These are phyloP conservation scores for Ajuga reptans DNA, from an alignment of 305 asterid genomes.

Conservation along the genomic window DNA sequence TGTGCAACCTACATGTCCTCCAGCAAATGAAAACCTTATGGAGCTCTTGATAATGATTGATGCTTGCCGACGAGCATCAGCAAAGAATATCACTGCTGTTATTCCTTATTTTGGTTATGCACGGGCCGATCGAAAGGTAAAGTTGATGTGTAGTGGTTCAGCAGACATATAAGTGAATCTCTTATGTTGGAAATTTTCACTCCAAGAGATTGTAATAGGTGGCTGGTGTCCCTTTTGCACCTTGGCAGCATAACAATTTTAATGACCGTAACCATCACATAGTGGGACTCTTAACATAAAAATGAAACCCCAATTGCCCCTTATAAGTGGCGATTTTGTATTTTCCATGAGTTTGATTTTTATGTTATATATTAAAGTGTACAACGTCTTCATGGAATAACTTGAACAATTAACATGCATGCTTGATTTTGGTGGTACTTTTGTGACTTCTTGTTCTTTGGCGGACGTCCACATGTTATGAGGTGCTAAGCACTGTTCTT, in stretches of 20 bases:
- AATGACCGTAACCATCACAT: not conserved
- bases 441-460: not conserved
- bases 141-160: not conserved
- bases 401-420: not conserved
- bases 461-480: not conserved
- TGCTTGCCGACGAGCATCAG: constrained; percentile 83
- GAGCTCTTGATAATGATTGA: constrained; percentile 93
- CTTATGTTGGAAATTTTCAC: constrained; percentile 6
- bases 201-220: constrained; percentile 16
- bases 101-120: constrained; percentile 72
- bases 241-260: not conserved
- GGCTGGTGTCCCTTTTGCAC: not conserved
- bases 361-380: not conserved
- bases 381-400: not conserved
- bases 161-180: not conserved
- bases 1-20: constrained; percentile 87
- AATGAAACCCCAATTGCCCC: not conserved
- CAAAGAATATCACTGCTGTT: constrained; percentile 58
- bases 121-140: constrained; percentile 84
- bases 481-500: not conserved
- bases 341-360: not conserved
- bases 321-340: not conserved
- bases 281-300: not conserved
- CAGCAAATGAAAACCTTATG: constrained; percentile 93
- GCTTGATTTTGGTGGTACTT: not conserved